These are phyloP conservation scores for Pseudozyma flocculosa DNA, from an alignment of 1,284 basidiomycete species.

Conservation along the genomic window DNA sequence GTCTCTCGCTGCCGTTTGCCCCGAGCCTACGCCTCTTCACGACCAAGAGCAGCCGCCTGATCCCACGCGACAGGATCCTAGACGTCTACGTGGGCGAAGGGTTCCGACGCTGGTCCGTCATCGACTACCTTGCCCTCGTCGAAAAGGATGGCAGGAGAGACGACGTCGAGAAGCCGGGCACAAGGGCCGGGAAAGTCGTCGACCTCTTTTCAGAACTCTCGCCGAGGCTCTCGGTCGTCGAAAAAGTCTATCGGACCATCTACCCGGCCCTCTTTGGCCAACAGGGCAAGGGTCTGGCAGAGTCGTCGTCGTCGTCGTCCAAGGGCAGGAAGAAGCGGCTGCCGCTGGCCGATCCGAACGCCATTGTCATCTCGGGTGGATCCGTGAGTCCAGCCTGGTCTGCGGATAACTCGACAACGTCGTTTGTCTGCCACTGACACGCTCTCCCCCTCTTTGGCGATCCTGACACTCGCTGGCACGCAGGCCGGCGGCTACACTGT, in stretches of 20 bases:
- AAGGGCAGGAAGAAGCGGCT: neutral
- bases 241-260: conserved; percentile 23
- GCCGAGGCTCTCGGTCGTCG: conserved; percentile 20
- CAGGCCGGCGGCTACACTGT: conserved; percentile 66
- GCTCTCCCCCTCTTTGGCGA: neutral
- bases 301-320: neutral
- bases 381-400: conserved; percentile 57
- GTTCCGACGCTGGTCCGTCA: conserved; percentile 33
- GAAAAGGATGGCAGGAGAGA: conserved; percentile 2
- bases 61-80: conserved; percentile 43
- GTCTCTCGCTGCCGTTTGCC: conserved; percentile 9
- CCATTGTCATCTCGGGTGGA: conserved; percentile 29
- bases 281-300: neutral
- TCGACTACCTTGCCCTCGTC: conserved; percentile 41
- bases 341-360: conserved; percentile 15
- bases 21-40: neutral
- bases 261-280: conserved; percentile 4
- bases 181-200: neutral
- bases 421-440: no score
- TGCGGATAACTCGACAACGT: no score
- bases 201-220: conserved; percentile 6
- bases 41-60: conserved; percentile 6
- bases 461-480: neutral
- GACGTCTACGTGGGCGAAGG: conserved; percentile 45
- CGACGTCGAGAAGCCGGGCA: neutral